These are phyloP conservation scores for Tardiomyces depauwii DNA, from an alignment of 1,139 yeast species.

Conservation along the genomic window DNA sequence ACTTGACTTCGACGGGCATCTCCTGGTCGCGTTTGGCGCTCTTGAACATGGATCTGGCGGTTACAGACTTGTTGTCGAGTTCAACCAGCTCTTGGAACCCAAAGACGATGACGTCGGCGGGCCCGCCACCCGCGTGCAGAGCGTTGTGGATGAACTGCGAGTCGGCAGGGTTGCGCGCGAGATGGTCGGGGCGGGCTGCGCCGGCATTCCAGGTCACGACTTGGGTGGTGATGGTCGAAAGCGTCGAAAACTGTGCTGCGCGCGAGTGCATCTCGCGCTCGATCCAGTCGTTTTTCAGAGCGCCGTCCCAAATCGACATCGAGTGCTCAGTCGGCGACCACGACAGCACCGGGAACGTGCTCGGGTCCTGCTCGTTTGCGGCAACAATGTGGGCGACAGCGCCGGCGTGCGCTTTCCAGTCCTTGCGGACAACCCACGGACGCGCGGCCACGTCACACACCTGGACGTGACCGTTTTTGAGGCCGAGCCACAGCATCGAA, in stretches of 20 bases:
- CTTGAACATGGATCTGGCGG: constrained; percentile 44
- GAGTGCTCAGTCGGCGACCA: constrained; percentile 14
- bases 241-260: constrained; percentile 20
- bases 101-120: constrained; percentile 69
- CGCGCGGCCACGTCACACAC: constrained; percentile 23
- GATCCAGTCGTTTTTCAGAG: constrained; percentile 27
- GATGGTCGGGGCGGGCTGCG: constrained; percentile 26
- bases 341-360: constrained; percentile 14
- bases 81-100: constrained; percentile 94
- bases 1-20: constrained; percentile 18
- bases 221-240: constrained; percentile 19
- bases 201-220: constrained; percentile 35
- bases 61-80: constrained; percentile 77
- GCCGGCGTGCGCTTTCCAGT: constrained; percentile 30
- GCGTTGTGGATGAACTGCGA: constrained; percentile 11
- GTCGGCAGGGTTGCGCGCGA: constrained; percentile 16
- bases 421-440: constrained; percentile 28
- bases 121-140: constrained; percentile 9
- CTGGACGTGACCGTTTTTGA: constrained; percentile 27
- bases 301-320: constrained; percentile 27
- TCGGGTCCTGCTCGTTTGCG: constrained; percentile 8
- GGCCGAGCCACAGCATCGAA: constrained; percentile 29
- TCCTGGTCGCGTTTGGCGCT: constrained; percentile 24
- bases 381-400: constrained; percentile 17
- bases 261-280: constrained; percentile 22